Evolutionary conservation across 192 early-diverging fungal genomes (phyloP).

Genomic region (Pilaira anomala): DNA sequence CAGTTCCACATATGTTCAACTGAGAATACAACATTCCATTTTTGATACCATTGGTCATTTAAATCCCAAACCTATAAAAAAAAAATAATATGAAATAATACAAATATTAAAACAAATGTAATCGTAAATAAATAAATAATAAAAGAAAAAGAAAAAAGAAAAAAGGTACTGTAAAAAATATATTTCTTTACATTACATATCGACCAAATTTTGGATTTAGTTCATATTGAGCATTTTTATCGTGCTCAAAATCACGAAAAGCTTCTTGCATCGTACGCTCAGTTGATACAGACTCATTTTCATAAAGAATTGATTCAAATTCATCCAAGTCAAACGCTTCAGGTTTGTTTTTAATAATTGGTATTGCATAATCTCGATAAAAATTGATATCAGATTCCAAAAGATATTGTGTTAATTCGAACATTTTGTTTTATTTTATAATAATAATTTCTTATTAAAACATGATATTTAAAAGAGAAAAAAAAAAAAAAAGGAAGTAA

Average conservation of each 20-base stretch:
- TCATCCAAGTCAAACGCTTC: conserved; percentile 23
- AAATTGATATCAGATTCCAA: conserved; percentile 24
- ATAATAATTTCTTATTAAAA: not conserved
- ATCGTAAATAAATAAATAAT: too few species aligned
- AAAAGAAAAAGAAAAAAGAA: conserved; percentile 12
- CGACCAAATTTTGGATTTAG: conserved; percentile 27
- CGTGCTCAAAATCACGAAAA: conserved; percentile 16
- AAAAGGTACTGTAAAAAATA: not conserved
- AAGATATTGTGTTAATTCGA: conserved; percentile 14
- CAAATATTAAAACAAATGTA: too few species aligned
- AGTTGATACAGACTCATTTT: not conserved
- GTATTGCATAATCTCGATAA: conserved; percentile 24
- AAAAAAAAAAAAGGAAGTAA: not conserved
- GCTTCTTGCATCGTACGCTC: conserved; percentile 10
- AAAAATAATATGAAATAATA: conserved; percentile 2
- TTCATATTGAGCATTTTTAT: conserved; percentile 26
- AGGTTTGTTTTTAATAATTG: conserved; percentile 9
- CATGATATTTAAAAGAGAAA: not conserved
- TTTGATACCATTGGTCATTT: conserved; percentile 35
- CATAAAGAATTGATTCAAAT: not conserved
- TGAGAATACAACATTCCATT: conserved; percentile 26
- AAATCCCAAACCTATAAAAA: conserved; percentile 30
- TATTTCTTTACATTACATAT: conserved; percentile 16
- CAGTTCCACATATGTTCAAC: conserved; percentile 30
- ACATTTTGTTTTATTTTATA: conserved; percentile 5